A percentile compares a stretch with the other conserved stretches of the same genome.
Conservation (phyloP, 2,329 filamentous ascomycete species). For the Colletotrichum chrysophilum region DNA sequence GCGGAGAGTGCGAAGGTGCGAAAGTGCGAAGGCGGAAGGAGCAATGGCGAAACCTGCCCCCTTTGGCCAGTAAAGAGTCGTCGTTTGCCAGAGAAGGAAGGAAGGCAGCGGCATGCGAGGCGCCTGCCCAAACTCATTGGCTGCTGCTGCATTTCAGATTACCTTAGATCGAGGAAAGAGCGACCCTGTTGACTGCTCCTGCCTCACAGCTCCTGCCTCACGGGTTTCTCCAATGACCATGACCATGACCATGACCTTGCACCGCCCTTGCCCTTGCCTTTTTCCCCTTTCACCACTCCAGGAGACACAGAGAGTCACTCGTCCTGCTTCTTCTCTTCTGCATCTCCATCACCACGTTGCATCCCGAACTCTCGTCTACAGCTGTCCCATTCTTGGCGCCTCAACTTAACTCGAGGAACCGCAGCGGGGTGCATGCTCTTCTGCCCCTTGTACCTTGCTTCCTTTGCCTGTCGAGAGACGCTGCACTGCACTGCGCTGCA, state of each 20-base stretch:
- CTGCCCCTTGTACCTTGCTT: conserved; percentile 7
- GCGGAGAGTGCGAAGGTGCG: neutral
- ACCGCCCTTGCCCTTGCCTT: neutral
- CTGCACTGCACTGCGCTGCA: neutral
- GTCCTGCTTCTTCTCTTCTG: neutral
- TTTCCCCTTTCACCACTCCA: neutral
- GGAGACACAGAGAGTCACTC: neutral
- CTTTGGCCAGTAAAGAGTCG: neutral
- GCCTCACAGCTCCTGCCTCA: neutral
- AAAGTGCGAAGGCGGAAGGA: neutral
- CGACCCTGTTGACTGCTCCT: neutral
- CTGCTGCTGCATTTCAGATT: neutral
- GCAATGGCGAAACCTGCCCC: neutral
- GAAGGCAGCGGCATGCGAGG: neutral
- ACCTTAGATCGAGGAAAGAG: neutral
- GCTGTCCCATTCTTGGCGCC: neutral
- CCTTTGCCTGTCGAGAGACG: neutral
- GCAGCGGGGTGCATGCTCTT: neutral
- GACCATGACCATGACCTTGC: neutral
- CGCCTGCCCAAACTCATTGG: neutral
- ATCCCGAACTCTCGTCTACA: neutral
- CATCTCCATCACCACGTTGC: neutral
- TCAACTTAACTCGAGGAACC: neutral
- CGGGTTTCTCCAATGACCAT: neutral
- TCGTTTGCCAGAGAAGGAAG: neutral